These are phyloP conservation scores for Poa pratensis DNA, from an alignment of 176 grass and related monocot genomes.

Conservation along the genomic window DNA sequence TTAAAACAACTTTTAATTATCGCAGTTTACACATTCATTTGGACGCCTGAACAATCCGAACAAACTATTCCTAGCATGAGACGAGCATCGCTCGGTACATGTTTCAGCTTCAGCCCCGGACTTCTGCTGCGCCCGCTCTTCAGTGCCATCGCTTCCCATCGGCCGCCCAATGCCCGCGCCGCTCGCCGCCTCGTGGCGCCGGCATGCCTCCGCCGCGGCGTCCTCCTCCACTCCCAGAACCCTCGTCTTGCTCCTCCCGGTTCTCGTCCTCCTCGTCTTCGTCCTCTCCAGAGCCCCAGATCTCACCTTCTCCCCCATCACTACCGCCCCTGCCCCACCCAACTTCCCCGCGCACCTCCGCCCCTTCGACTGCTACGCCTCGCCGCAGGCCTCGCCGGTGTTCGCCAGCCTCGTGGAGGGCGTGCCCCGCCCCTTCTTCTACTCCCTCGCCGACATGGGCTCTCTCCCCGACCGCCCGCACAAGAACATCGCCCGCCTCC, in stretches of 20 bases:
- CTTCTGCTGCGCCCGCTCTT: too few relatives aligned
- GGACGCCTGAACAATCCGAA: too few relatives aligned
- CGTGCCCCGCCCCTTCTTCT: conserved; percentile 76
- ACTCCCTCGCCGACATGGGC: conserved; percentile 84
- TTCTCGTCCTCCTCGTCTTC: conserved; percentile 62
- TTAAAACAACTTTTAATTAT: too few relatives aligned
- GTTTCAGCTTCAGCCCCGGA: too few relatives aligned
- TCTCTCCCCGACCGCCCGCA: conserved; percentile 71
- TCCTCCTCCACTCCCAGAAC: conserved; percentile 37
- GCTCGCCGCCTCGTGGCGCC: conserved; percentile 47
- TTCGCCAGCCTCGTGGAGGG: conserved; percentile 89
- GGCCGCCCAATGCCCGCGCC: conserved; percentile 41
- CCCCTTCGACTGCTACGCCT: conserved; percentile 77
- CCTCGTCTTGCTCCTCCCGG: conserved; percentile 50
- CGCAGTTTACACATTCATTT: too few relatives aligned
- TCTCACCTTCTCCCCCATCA: conserved; percentile 33
- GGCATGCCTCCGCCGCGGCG: conserved; percentile 40
- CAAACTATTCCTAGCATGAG: too few relatives aligned
- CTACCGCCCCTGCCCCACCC: neutral
- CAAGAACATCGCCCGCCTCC: conserved; percentile 79
- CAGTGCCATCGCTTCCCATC: neutral
- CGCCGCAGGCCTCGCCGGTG: conserved; percentile 81
- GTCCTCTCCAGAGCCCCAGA: conserved; percentile 51
- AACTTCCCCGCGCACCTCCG: conserved; percentile 28
- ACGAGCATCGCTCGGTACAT: too few relatives aligned